Conservation (phyloP, 805 yeast genomes). For the Starmerella apicola region DNA sequence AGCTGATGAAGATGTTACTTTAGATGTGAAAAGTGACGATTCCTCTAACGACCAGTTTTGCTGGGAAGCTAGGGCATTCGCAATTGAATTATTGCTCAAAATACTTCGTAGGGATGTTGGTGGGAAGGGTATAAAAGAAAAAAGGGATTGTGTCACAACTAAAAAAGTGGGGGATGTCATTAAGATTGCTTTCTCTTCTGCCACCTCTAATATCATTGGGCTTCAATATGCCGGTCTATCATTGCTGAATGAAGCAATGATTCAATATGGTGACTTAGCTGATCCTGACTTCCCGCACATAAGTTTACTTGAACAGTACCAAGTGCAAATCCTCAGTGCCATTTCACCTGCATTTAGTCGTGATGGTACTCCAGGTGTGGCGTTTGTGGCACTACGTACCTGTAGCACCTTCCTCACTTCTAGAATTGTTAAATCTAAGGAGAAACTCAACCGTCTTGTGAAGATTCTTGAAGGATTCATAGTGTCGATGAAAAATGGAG, state of each 20-base stretch:
- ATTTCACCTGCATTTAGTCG: conserved; percentile 71
- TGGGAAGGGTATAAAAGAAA: conserved; percentile 18
- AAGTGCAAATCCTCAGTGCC: conserved; percentile 87
- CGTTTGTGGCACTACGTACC: conserved; percentile 64
- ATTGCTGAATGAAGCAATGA: conserved; percentile 51
- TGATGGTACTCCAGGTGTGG: conserved; percentile 60
- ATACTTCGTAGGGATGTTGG: conserved; percentile 20
- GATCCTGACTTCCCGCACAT: conserved; percentile 65
- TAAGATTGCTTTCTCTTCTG: conserved; percentile 65
- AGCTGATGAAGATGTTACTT: conserved; percentile 33
- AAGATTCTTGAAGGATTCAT: conserved; percentile 54
- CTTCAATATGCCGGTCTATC: conserved; percentile 55
- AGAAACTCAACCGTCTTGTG: conserved; percentile 43
- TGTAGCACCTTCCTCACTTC: conserved; percentile 64
- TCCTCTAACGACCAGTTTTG: conserved; percentile 28
- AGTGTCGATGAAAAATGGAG: conserved; percentile 36
- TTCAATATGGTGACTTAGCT: conserved; percentile 43
- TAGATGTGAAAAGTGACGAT: conserved; percentile 18
- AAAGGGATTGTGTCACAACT: conserved; percentile 21
- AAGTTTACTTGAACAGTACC: conserved; percentile 76
- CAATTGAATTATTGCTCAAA: conserved; percentile 28
- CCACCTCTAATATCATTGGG: conserved; percentile 54
- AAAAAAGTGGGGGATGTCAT: conserved; percentile 44
- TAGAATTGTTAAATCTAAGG: conserved; percentile 37
- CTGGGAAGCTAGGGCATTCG: conserved; percentile 35